These are phyloP conservation scores for Centella asiatica DNA, from an alignment of 129 eudicot species.

Conservation along the genomic window DNA sequence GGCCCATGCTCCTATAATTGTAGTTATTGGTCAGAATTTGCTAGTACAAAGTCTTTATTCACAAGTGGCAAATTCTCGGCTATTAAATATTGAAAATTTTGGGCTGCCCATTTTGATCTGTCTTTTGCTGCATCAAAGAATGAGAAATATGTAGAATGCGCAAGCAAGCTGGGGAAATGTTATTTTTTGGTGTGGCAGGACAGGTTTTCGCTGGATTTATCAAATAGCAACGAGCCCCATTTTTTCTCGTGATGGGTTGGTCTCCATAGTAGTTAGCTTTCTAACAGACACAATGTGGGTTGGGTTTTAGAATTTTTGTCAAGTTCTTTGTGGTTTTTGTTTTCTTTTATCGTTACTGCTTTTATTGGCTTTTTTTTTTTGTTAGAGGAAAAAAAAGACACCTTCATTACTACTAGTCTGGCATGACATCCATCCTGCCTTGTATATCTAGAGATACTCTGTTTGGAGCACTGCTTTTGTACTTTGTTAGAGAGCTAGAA, in stretches of 20 bases:
- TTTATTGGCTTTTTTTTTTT: no score
- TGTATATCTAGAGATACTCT: slow-evolving; percentile 9
- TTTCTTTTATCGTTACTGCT: no score
- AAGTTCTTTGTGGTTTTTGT: not conserved
- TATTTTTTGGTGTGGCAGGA: not conserved
- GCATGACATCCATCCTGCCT: not conserved
- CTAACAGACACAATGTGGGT: not conserved
- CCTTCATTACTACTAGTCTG: not conserved
- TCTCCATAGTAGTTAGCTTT: slow-evolving; percentile 3
- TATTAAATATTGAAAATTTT: not conserved
- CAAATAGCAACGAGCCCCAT: not conserved
- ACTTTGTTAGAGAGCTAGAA: slow-evolving; percentile 12
- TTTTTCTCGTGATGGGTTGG: slow-evolving; percentile 5
- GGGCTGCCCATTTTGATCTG: slow-evolving; percentile 3
- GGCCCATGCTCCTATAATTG: not conserved
- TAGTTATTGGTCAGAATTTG: not conserved
- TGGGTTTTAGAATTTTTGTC: slow-evolving; percentile 7
- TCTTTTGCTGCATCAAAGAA: slow-evolving; percentile 4
- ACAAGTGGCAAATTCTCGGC: not conserved
- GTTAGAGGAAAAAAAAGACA: not conserved
- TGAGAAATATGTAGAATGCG: not conserved
- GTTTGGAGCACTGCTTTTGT: not conserved
- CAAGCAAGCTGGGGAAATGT: not conserved
- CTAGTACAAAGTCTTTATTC: not conserved
- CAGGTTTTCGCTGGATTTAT: not conserved